These are phyloP conservation scores for Malassezia japonica DNA, from an alignment of 1,284 basidiomycete genomes.

Conservation along the genomic window DNA sequence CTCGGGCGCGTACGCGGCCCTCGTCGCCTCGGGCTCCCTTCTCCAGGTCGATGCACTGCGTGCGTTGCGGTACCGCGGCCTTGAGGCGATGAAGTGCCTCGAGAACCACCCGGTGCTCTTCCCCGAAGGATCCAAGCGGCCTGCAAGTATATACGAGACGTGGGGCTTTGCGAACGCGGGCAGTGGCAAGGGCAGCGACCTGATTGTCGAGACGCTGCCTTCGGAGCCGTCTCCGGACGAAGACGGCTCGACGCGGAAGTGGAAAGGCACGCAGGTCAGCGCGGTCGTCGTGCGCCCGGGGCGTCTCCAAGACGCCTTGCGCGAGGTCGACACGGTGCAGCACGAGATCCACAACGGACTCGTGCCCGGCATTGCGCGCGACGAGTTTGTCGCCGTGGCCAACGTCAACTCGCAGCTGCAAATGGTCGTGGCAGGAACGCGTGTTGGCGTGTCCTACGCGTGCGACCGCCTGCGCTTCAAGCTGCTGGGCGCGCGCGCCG, in stretches of 20 bases:
- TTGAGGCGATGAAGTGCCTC: conserved; percentile 29
- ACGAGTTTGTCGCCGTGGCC: conserved; percentile 45
- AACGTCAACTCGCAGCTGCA: conserved; percentile 45
- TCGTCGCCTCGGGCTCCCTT: conserved; percentile 29
- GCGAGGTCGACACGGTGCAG: conserved; percentile 25
- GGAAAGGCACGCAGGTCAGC: conserved; percentile 42
- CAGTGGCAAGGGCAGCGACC: conserved; percentile 20
- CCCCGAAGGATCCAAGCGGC: conserved; percentile 35
- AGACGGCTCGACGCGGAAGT: conserved; percentile 12
- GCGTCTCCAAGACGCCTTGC: conserved; percentile 27
- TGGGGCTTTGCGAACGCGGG: conserved; percentile 47
- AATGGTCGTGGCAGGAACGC: conserved; percentile 40
- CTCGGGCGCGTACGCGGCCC: conserved; percentile 38
- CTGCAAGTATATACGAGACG: conserved; percentile 42
- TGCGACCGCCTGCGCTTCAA: conserved; percentile 36
- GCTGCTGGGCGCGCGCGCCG: conserved; percentile 40
- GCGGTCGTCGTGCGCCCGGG: conserved; percentile 40
- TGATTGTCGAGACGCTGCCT: not conserved
- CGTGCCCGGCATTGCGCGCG: conserved; percentile 27
- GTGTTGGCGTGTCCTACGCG: conserved; percentile 39
- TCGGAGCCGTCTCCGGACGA: not conserved
- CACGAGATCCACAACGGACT: conserved; percentile 30
- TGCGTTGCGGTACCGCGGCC: conserved; percentile 36
- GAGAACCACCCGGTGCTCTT: conserved; percentile 34
- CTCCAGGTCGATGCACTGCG: conserved; percentile 36